Percentiles rank a stretch among this genome's conserved stretches.
These are phyloP conservation scores for Corynascus novoguineensis DNA, from an alignment of 495 filamentous ascomycete genomes.

Conservation along the genomic window DNA sequence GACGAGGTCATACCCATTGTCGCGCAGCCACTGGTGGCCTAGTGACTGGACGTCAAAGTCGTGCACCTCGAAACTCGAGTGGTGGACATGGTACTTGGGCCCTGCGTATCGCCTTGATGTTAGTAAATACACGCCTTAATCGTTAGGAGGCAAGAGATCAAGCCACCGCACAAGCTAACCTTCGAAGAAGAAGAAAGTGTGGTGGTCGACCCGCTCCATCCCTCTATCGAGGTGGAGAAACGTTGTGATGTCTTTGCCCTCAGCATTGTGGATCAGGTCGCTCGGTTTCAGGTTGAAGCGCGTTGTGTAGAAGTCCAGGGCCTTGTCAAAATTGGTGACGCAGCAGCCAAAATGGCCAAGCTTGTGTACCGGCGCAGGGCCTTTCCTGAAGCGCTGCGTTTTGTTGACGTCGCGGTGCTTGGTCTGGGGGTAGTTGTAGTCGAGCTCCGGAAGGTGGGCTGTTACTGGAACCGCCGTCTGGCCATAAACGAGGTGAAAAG, in stretches of 20 bases:
- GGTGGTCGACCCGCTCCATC: conserved; percentile 56
- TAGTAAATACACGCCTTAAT: no score
- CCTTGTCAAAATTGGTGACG: conserved; percentile 48
- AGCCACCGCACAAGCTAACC: not conserved
- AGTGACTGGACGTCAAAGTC: conserved; percentile 66
- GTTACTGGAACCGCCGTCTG: not conserved
- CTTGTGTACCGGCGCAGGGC: conserved; percentile 62
- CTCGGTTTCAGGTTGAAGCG: conserved; percentile 59
- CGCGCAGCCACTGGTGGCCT: conserved; percentile 59
- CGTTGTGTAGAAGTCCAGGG: conserved; percentile 54
- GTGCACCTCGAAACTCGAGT: conserved; percentile 64
- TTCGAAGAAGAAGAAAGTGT: conserved; percentile 55
- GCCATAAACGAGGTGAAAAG: conserved; percentile 38
- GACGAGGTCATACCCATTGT: conserved; percentile 55
- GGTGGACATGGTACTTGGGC: conserved; percentile 53
- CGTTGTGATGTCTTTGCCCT: conserved; percentile 41
- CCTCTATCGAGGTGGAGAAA: conserved; percentile 62
- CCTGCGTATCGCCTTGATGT: not conserved
- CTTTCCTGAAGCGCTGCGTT: conserved; percentile 45
- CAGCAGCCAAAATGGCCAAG: conserved; percentile 62
- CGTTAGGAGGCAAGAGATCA: no score
- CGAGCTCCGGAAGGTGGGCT: not conserved
- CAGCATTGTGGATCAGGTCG: conserved; percentile 38
- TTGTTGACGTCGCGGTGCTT: conserved; percentile 15
- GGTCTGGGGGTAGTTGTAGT: conserved; percentile 26